Base-by-base conservation (phyloP, 805 yeast genomes). In the Wickerhamiella hasegawae region DNA sequence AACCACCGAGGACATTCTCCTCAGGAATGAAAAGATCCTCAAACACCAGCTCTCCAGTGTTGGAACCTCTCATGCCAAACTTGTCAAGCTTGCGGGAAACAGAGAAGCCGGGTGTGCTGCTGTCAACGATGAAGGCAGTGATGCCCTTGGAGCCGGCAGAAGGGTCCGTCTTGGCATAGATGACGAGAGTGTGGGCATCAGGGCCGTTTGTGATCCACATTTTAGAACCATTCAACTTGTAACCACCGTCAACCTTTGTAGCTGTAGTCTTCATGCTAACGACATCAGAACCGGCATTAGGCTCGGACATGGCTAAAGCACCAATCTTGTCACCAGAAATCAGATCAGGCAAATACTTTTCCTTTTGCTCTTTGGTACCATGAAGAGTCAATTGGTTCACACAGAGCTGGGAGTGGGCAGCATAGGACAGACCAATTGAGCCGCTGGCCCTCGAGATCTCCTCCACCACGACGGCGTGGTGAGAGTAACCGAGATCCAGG, bases 151-250 rank as follows among this genome's bases (percentile, higher is more conserved):
- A 42, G 23, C 24, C 24, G 8, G 14, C 15, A 12, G 24, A 22
- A 9, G 32, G 23, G 16, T 29, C 32, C 2, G 56, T 52, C 40
- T 52, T 52, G 21, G 56, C 56, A 34, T 52, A 52, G 16, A 52
- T 55, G 2, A 52, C 53, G 17, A 52, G 34, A 15, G 41, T 38
- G 35, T 51, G 51, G n/a, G 54, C 54, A 31, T 52, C 54, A 2
- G 56, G 56, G 4, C 56, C 56, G 37, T 52, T 52, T 33, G 56
- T 52, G 44, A 52, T 52, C 56, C 56, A 52, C 48, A 52, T 45
- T 39, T 52, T 52, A 28, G 55, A 41, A 8, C 56, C 56, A 34
- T 49, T 51, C 25, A 52, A 38, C 3, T 45, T 23, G 34, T 46
- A 52, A 14, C 49, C 51, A 18, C 47, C 54, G 28, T 48, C 48